Evolutionary conservation across 331 rosid species (phyloP).

Genomic region (Prunus yedoensis): DNA sequence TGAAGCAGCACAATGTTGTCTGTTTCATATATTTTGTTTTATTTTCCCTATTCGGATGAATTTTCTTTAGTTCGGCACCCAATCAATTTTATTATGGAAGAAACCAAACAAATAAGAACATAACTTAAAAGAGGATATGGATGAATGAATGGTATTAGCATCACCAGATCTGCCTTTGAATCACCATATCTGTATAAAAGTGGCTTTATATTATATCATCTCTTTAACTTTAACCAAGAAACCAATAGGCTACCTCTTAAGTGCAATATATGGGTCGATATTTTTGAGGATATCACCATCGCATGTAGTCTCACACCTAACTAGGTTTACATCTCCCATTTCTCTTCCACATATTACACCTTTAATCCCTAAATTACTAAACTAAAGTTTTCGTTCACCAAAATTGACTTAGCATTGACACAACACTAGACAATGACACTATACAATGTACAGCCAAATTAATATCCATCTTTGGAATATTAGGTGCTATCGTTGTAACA

Average conservation of each 20-base stretch:
- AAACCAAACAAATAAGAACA: neutral
- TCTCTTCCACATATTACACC: neutral
- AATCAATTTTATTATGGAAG: neutral
- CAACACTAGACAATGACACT: no score
- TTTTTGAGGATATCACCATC: neutral
- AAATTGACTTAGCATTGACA: no score
- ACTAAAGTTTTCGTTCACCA: no score
- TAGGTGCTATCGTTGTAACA: no score
- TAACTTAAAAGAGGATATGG: neutral
- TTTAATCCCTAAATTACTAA: neutral
- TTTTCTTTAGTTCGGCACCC: neutral
- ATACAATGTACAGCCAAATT: no score
- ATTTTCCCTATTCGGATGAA: neutral
- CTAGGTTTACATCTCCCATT: neutral
- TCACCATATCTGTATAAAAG: constrained; percentile 15
- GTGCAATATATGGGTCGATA: constrained; percentile 10
- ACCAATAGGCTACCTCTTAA: constrained; percentile 11
- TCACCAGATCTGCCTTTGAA: constrained; percentile 16
- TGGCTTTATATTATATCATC: constrained; percentile 5
- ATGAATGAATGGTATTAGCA: constrained; percentile 6
- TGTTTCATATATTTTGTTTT: neutral
- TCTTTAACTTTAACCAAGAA: constrained; percentile 5
- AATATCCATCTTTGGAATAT: no score
- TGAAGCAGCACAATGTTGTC: neutral
- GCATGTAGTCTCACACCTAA: neutral